A percentile compares a stretch with the other conserved stretches of the same genome.
Evolutionary conservation across 2,329 filamentous ascomycete species (phyloP).

Genomic region (Beauveria caledonica): DNA sequence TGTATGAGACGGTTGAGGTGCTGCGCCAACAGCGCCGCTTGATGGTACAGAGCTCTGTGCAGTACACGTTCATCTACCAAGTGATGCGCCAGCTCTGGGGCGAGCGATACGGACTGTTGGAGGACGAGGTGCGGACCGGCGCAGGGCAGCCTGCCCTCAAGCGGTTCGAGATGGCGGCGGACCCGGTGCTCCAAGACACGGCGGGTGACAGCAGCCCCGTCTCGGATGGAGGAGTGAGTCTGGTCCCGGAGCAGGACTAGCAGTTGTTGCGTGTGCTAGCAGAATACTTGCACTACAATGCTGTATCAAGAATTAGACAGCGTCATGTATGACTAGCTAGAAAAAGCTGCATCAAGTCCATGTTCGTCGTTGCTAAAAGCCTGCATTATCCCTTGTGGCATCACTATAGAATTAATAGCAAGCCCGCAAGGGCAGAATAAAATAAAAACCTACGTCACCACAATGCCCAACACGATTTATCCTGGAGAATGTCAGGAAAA

Average conservation of each 20-base stretch:
- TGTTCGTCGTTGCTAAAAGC: background rate
- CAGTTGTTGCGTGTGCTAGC: background rate
- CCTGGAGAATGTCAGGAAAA: no score
- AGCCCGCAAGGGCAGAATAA: background rate
- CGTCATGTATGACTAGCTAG: background rate
- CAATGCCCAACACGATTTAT: no score
- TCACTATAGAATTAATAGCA: background rate
- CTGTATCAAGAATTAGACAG: background rate
- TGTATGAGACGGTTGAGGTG: constrained; percentile 70
- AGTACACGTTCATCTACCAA: constrained; percentile 84
- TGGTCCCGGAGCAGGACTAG: background rate
- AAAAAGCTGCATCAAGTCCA: background rate
- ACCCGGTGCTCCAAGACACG: constrained; percentile 29
- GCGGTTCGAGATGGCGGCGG: constrained; percentile 41
- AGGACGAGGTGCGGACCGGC: constrained; percentile 23
- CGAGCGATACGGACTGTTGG: constrained; percentile 46
- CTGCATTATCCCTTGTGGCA: background rate
- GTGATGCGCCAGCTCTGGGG: constrained; percentile 69
- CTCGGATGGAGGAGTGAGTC: constrained; percentile 2
- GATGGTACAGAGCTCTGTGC: constrained; percentile 88
- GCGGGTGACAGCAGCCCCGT: constrained; percentile 14
- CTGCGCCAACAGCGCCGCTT: constrained; percentile 81
- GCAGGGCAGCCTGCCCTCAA: constrained; percentile 41
- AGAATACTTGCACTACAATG: background rate
- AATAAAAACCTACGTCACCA: background rate